phyloP scores from a whole-genome alignment of 306 rosid genomes.

The Dryas alaskensis region DNA sequence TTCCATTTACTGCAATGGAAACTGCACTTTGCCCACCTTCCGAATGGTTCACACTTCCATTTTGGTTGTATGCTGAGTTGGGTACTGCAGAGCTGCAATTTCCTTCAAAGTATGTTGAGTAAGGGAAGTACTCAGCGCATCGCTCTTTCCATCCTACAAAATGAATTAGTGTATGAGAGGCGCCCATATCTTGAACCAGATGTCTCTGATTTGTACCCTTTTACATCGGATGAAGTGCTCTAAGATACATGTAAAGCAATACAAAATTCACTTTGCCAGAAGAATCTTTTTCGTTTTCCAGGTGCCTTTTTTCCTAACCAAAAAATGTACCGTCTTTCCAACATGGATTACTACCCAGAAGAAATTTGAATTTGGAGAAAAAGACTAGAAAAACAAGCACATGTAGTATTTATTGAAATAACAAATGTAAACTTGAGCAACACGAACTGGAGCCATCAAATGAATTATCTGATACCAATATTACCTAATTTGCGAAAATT shows the following conservation, averaged over 20 bases:
- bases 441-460: background rate
- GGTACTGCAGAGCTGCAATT: conserved; percentile 67
- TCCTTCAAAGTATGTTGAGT: conserved; percentile 75
- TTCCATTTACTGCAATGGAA: conserved; percentile 61
- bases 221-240: background rate
- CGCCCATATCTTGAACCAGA: conserved; percentile 7
- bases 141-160: conserved; percentile 84
- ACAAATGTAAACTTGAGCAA: background rate
- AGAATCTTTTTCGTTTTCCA: background rate
- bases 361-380: background rate
- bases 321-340: background rate
- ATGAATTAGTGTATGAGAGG: background rate
- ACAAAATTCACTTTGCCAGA: background rate
- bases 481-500: background rate
- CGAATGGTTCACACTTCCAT: conserved; percentile 44
- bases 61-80: conserved; percentile 52
- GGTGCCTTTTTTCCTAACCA: background rate
- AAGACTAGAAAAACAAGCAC: background rate
- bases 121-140: conserved; percentile 73
- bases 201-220: background rate
- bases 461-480: background rate
- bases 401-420: background rate
- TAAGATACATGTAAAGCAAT: background rate
- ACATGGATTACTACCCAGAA: background rate
- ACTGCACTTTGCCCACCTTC: conserved; percentile 35